phyloP scores from a whole-genome alignment of 345 rosid species.

The Salix caprea region DNA sequence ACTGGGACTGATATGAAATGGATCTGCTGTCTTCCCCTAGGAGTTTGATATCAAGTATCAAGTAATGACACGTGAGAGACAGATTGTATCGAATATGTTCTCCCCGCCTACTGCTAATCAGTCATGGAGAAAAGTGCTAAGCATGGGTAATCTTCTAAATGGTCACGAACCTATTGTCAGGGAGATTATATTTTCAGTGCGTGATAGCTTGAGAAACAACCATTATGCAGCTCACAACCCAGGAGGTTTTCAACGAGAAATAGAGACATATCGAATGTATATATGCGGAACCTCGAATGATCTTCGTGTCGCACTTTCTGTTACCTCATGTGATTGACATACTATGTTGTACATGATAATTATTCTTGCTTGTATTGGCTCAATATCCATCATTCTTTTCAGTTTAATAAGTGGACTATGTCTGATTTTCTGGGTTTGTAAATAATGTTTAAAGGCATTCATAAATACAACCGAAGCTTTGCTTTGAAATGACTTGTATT shows the following conservation, averaged over 20 bases:
- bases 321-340: constrained; percentile 68
- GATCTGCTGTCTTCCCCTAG: constrained; percentile 34
- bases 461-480: too few species aligned
- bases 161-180: constrained; percentile 87
- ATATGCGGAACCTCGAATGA: constrained; percentile 85
- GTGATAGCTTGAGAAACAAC: constrained; percentile 45
- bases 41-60: constrained; percentile 57
- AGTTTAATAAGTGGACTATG: not conserved
- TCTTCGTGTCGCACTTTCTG: constrained; percentile 88
- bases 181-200: constrained; percentile 69
- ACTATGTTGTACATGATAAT: not conserved
- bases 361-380: not conserved
- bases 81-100: constrained; percentile 61
- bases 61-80: constrained; percentile 54
- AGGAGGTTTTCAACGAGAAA: constrained; percentile 40
- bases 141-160: constrained; percentile 95
- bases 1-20: not conserved
- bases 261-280: constrained; percentile 86
- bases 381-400: not conserved
- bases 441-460: not conserved
- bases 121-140: constrained; percentile 93
- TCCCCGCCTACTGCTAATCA: constrained; percentile 72
- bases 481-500: too few species aligned
- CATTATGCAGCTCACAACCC: constrained; percentile 50
- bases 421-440: not conserved